Base-by-base conservation (phyloP, 768 basidiomycete species). In the Russula emetica region DNA sequence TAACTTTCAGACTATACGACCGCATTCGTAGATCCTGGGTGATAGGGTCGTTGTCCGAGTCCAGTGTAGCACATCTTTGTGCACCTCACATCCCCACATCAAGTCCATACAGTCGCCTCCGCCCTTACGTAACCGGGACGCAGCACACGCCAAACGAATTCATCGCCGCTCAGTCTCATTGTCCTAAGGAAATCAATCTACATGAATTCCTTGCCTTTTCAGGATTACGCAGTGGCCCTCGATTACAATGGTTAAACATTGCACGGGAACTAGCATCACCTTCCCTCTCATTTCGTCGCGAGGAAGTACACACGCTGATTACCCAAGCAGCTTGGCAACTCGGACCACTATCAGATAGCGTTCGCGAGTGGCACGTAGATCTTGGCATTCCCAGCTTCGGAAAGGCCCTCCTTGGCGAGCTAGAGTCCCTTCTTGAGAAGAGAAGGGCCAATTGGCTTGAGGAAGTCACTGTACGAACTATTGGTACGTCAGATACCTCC, bases 171-270 rank as follows among this genome's bases (percentile, higher is more conserved):
- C 82, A 83, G 65, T 67, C 64, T 0, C 70, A 72, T 16, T 83
- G 81, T 60, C 78, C 77, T 5, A 53, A 55, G 22, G 72, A 77
- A 9, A 70, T 84, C 26, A 75, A 66, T 13, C 63, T 80, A 2
- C 80, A 84, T 36, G 82, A 84, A 62, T 79, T 73, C 38, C 71
- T 78, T 16, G 74, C 78, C 0, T 84, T 82, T 56, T 77, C 76
- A 10, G 72, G 74, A 53, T 64, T 84, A 38, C 79, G 83, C 8
- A 75, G 78, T 44, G 82, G 83, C 0, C 62, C 72, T 0, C 69
- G 62, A 2, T 65, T 84, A 0, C 82, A 84, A 56, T 83, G 82
- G 82, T 70, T 77, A 47, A 84, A 84, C 62, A 77, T 84, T 44
- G 62, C 75, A 14, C 75, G 78, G 20, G 80, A 80, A 64, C 64